phyloP scores from a whole-genome alignment of 108 stramenopile species.

The Cyclotella choctawhatcheeana region DNA sequence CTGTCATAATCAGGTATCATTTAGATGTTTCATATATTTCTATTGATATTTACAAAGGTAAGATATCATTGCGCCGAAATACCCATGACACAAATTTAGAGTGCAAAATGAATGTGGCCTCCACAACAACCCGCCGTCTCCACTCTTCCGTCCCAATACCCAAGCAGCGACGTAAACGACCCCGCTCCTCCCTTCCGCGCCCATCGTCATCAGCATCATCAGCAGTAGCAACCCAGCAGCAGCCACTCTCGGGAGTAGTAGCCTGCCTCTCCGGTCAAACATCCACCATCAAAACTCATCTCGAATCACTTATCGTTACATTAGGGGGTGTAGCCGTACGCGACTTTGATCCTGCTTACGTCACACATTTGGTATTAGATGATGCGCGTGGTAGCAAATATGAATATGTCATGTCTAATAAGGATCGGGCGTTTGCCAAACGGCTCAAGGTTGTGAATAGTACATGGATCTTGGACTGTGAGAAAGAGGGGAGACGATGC shows the following conservation, averaged over 20 bases:
- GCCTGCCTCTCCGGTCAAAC: constrained; percentile 41
- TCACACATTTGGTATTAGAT: constrained; percentile 33
- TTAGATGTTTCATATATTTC: no score
- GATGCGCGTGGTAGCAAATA: constrained; percentile 20
- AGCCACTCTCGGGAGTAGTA: constrained; percentile 19
- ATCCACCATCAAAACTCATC: constrained; percentile 12
- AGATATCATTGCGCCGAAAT: no score
- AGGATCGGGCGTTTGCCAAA: constrained; percentile 19
- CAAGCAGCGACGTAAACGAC: not conserved
- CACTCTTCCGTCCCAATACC: not conserved
- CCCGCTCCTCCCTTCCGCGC: not conserved
- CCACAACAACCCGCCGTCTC: not conserved
- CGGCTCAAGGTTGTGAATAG: constrained; percentile 27
- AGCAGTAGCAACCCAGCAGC: no score
- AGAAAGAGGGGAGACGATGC: constrained; percentile 17
- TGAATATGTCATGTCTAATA: constrained; percentile 23
- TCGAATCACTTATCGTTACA: constrained; percentile 2
- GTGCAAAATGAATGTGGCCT: constrained; percentile 4
- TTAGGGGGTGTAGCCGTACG: constrained; percentile 25
- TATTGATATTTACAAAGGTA: no score
- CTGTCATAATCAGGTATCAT: no score
- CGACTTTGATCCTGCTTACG: constrained; percentile 21
- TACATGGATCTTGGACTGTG: constrained; percentile 40
- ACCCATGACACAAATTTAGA: not conserved
- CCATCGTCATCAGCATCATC: not conserved